Base-by-base conservation (phyloP, 768 basidiomycete genomes). In the Fomitopsis serialis region DNA sequence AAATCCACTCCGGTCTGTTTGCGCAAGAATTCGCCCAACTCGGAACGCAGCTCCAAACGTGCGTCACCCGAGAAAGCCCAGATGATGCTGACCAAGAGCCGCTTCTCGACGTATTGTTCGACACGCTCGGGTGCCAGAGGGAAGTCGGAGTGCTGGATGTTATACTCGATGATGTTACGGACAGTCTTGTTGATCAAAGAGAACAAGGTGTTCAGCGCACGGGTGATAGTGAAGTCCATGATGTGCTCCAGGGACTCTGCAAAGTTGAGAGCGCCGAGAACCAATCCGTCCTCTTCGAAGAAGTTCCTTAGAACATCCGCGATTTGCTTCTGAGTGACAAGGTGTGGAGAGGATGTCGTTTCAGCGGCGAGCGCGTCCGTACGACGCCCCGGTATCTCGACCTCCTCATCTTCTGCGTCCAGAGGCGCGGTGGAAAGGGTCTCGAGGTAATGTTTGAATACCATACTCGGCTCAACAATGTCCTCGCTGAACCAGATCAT, bases 401-500 rank as follows among this genome's bases (percentile, higher is more conserved):
- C 57, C 52, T 92, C 90, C 48, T 98, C 96, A 54, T 98, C 96
- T 52, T 94, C 92, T 9, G 86, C 85, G 63, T 93, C 94, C 61
- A 98, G 71, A 11, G 93, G 82, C 1, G 86, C 75, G 1, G 83
- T 74, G 0, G 85, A 77, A 24, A 98, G 75, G 0, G 86, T 85
- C 49, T 81, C 77, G 44, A 99, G 81, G 64, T 98, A 96, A 65
- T 98, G 80, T 48, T 80, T 83, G 68, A 89, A 97, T 17, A 97
- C 81, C 97, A 98, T 98, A 0, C 78, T 72, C 6, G 94, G 85
- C 58, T 92, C 87, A 24, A 99, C 84, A 44, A 97, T 85, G 58
- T 98, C 94, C 54, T 98, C 94, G 66, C 94, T 98, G 74, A 99
- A 99, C 97, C 97, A 99, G 62, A 99, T 96, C 97, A 99, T 99